A percentile compares a stretch with the other conserved stretches of the same genome.
phyloP scores from a whole-genome alignment of 805 yeast genomes.

The Priceomyces melissophilus region DNA sequence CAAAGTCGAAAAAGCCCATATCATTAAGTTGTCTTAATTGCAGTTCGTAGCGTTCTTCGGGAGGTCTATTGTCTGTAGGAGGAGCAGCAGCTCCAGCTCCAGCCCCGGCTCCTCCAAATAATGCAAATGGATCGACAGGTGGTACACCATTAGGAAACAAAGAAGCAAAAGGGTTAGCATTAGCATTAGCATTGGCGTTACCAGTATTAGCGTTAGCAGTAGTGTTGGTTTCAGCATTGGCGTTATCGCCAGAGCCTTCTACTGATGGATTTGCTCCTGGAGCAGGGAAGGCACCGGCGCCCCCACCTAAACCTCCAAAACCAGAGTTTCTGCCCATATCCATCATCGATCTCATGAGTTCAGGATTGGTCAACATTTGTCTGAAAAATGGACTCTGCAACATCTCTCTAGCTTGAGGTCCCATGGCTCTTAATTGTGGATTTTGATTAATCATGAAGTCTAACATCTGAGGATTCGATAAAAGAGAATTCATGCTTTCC shows the following conservation, averaged over 20 bases:
- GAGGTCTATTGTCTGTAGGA: slow-evolving; percentile 40
- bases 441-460: slow-evolving; percentile 77
- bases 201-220: slow-evolving; percentile 10
- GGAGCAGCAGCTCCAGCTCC: slow-evolving; percentile 25
- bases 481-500: slow-evolving; percentile 77
- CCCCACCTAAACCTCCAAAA: slow-evolving; percentile 27
- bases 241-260: slow-evolving; percentile 12
- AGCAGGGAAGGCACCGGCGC: slow-evolving; percentile 20
- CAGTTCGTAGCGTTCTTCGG: slow-evolving; percentile 42
- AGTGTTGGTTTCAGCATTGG: slow-evolving; percentile 6
- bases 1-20: slow-evolving; percentile 82
- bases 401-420: slow-evolving; percentile 84
- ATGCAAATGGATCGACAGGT: slow-evolving; percentile 51
- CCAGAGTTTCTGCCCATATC: slow-evolving; percentile 58
- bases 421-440: slow-evolving; percentile 82
- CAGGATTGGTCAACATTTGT: slow-evolving; percentile 70
- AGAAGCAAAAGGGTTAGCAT: slow-evolving; percentile 38
- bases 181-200: slow-evolving; percentile 6
- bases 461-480: slow-evolving; percentile 84
- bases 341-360: slow-evolving; percentile 79
- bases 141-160: slow-evolving; percentile 34
- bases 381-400: slow-evolving; percentile 81
- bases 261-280: slow-evolving; percentile 39
- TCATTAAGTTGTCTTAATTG: slow-evolving; percentile 46
- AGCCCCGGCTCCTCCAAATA: slow-evolving; percentile 39